Conservation (phyloP, 2,329 filamentous ascomycete genomes). For the Nemania diffusa region DNA sequence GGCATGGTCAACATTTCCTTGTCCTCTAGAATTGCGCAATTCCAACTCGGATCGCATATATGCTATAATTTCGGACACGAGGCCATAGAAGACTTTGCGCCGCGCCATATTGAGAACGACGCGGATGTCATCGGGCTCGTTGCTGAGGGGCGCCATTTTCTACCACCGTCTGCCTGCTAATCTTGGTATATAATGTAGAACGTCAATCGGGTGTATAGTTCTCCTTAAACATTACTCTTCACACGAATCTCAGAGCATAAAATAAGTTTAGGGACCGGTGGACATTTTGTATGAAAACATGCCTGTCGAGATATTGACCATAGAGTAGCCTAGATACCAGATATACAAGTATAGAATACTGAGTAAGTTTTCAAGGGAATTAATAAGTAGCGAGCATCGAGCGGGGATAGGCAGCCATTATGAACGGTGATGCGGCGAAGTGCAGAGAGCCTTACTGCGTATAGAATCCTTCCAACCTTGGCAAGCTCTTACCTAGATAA, state of each 20-base stretch:
- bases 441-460: not conserved
- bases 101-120: slow-evolving; percentile 64
- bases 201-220: no score
- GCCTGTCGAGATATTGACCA: no score
- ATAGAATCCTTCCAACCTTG: not conserved
- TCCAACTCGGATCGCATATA: slow-evolving; percentile 65
- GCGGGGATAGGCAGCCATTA: not conserved
- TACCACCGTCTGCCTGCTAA: no score
- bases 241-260: no score
- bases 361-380: no score
- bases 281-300: no score
- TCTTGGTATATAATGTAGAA: no score
- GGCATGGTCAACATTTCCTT: slow-evolving; percentile 2
- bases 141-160: slow-evolving; percentile 64
- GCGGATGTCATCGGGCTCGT: slow-evolving; percentile 65
- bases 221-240: no score
- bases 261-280: no score
- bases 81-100: slow-evolving; percentile 61
- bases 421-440: not conserved
- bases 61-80: slow-evolving; percentile 63
- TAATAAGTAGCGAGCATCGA: not conserved
- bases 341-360: no score
- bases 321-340: no score
- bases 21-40: slow-evolving; percentile 43
- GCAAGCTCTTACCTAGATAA: not conserved